Percentiles rank a stretch among this genome's conserved stretches.
Evolutionary conservation across 2,329 filamentous ascomycete genomes (phyloP).

Genomic region (Chaetomiaceae sp.): DNA sequence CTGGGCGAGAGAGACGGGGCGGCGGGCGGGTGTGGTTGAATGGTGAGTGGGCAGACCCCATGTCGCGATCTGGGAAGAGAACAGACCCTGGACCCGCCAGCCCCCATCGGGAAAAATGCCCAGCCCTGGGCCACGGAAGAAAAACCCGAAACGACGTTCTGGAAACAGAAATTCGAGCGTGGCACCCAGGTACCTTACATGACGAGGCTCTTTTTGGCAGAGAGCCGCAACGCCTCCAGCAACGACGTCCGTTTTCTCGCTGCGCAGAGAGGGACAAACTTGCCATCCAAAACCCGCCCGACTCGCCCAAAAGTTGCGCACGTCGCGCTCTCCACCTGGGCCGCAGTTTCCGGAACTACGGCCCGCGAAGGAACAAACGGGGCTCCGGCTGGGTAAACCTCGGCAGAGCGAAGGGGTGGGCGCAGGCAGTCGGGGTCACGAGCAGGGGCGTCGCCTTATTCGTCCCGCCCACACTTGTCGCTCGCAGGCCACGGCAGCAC

Average conservation of each 20-base stretch:
- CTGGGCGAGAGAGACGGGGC: background rate
- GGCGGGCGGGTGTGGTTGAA: background rate
- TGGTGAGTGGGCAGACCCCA: background rate
- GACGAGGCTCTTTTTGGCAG: conserved; percentile 6
- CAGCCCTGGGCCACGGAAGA: conserved; percentile 15
- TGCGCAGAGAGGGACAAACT: background rate
- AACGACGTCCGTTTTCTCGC: background rate
- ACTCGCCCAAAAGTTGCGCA: conserved; percentile 1
- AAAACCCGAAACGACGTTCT: conserved; percentile 17
- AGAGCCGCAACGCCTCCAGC: conserved; percentile 12
- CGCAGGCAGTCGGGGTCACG: conserved; percentile 6
- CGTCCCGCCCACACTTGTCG: background rate
- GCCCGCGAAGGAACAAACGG: conserved; percentile 16
- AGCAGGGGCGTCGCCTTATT: background rate
- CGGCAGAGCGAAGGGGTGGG: conserved; percentile 12
- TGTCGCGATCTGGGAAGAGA: background rate
- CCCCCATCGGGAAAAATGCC: conserved; percentile 12
- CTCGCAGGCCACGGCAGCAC: conserved; percentile 16
- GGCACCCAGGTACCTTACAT: conserved; percentile 17
- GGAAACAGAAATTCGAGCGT: conserved; percentile 3
- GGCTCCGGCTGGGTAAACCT: conserved; percentile 23
- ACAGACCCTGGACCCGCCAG: background rate
- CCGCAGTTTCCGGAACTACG: conserved; percentile 16
- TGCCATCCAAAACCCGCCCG: background rate
- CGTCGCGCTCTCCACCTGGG: conserved; percentile 7